Evolutionary conservation across 495 filamentous ascomycete species (phyloP).

Genomic region (Astrothelium subdiscretum): DNA sequence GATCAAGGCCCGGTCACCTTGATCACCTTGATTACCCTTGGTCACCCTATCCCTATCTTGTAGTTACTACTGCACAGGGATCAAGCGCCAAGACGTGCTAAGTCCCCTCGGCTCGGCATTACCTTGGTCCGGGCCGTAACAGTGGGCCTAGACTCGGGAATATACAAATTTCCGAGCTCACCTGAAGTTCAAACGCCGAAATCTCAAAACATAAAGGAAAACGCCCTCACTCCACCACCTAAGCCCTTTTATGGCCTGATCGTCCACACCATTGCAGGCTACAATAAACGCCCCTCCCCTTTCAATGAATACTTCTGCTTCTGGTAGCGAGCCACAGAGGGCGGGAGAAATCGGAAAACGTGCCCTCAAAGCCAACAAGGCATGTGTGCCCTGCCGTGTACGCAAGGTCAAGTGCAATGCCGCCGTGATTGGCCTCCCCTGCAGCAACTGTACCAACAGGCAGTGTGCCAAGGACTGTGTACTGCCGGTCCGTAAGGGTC

Average conservation of each 20-base stretch:
- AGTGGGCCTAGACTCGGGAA: conserved; percentile 1
- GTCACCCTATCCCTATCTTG: too few relatives aligned
- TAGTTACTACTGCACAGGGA: too few relatives aligned
- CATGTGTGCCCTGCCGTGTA: conserved; percentile 3
- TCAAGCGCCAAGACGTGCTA: too few relatives aligned
- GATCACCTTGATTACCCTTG: too few relatives aligned
- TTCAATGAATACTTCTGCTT: background rate
- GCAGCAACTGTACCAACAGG: conserved; percentile 9
- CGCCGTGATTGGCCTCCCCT: conserved; percentile 10
- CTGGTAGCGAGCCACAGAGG: background rate
- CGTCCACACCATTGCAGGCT: background rate
- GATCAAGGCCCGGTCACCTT: too few relatives aligned
- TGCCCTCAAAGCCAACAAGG: conserved; percentile 7
- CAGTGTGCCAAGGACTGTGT: conserved; percentile 10
- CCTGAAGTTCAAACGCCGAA: background rate
- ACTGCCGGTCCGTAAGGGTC: conserved; percentile 11
- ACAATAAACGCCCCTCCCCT: background rate
- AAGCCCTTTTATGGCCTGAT: background rate
- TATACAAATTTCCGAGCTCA: background rate
- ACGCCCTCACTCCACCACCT: background rate
- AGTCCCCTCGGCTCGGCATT: background rate
- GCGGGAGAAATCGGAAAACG: conserved; percentile 1
- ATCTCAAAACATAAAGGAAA: background rate
- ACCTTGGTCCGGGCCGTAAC: background rate
- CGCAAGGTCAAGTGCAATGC: conserved; percentile 17